Evolutionary conservation across 768 basidiomycete species (phyloP).

Genomic region (Trametes elegans): DNA sequence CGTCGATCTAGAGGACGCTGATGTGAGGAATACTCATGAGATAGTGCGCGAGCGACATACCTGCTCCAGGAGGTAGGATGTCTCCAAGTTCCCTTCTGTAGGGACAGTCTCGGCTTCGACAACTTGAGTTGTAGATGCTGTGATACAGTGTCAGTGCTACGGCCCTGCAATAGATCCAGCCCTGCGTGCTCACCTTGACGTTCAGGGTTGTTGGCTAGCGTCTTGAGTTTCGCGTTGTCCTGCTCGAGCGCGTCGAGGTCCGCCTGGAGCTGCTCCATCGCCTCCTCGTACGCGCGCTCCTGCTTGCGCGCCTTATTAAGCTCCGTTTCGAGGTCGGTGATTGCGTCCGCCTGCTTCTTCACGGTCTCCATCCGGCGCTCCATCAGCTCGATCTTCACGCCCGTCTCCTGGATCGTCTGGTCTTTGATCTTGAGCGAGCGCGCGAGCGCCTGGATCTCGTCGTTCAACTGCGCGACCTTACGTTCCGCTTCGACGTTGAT

Average conservation of each 20-base stretch:
- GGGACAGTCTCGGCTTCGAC: conserved; percentile 60
- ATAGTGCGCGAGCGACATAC: conserved; percentile 35
- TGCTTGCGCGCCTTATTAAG: conserved; percentile 81
- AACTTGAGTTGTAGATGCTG: conserved; percentile 47
- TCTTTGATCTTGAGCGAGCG: conserved; percentile 87
- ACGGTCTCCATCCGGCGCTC: conserved; percentile 89
- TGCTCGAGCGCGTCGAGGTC: conserved; percentile 86
- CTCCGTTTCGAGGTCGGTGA: conserved; percentile 78
- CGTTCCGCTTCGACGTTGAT: conserved; percentile 92
- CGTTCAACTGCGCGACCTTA: conserved; percentile 79
- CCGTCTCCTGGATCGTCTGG: conserved; percentile 82
- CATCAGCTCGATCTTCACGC: conserved; percentile 93
- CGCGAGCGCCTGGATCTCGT: conserved; percentile 86
- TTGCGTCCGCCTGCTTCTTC: conserved; percentile 86
- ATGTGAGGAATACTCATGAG: neutral
- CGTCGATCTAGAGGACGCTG: conserved; percentile 65
- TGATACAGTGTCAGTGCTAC: conserved; percentile 14
- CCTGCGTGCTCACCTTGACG: conserved; percentile 58
- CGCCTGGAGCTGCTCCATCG: conserved; percentile 88
- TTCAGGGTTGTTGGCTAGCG: conserved; percentile 61
- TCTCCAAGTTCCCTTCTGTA: conserved; percentile 81
- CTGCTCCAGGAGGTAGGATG: conserved; percentile 86
- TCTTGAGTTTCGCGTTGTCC: conserved; percentile 83
- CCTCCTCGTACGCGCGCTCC: conserved; percentile 87
- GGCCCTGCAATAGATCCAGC: neutral